A percentile compares a stretch with the other conserved stretches of the same genome.
Conservation (phyloP, 2,329 filamentous ascomycete genomes). For the Emmonsiellopsis sp. region DNA sequence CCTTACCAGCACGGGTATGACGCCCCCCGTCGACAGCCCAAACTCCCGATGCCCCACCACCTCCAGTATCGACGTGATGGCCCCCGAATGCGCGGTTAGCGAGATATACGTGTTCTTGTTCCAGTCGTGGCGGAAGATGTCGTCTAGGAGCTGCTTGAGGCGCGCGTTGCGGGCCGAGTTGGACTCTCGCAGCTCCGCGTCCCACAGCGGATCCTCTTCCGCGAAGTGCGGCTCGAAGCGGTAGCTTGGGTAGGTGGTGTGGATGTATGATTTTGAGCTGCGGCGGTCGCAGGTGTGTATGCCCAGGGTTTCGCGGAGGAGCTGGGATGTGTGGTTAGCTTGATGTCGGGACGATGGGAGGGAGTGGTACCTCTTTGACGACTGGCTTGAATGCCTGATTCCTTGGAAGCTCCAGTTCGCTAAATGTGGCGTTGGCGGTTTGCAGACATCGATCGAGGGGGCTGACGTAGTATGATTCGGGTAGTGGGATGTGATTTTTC, state of each 20-base stretch:
- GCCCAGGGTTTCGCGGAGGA: slow-evolving; percentile 50
- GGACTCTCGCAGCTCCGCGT: slow-evolving; percentile 39
- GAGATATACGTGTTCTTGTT: slow-evolving; percentile 37
- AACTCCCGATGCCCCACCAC: slow-evolving; percentile 39
- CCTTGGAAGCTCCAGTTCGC: slow-evolving; percentile 35
- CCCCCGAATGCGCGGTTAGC: slow-evolving; percentile 50
- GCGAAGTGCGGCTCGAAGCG: slow-evolving; percentile 44
- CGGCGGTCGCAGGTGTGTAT: slow-evolving; percentile 54
- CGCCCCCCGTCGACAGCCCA: slow-evolving; percentile 38
- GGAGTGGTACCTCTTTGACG: slow-evolving; percentile 42
- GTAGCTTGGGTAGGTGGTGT: slow-evolving; percentile 39
- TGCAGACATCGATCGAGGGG: slow-evolving; percentile 49
- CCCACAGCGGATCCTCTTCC: slow-evolving; percentile 47
- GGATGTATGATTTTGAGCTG: slow-evolving; percentile 40
- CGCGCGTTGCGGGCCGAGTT: slow-evolving; percentile 39
- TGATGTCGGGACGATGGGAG: neutral
- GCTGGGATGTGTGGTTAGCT: slow-evolving; percentile 15
- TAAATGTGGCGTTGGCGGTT: slow-evolving; percentile 48
- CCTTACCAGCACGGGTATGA: slow-evolving; percentile 43
- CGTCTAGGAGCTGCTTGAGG: slow-evolving; percentile 38
- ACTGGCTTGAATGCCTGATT: slow-evolving; percentile 42
- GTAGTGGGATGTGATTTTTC: slow-evolving; percentile 39
- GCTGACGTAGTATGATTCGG: slow-evolving; percentile 48
- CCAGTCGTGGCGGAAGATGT: slow-evolving; percentile 41
- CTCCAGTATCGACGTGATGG: slow-evolving; percentile 45